These are phyloP conservation scores for Kodamaea derodonti DNA, from an alignment of 1,139 yeast genomes.

Conservation along the genomic window DNA sequence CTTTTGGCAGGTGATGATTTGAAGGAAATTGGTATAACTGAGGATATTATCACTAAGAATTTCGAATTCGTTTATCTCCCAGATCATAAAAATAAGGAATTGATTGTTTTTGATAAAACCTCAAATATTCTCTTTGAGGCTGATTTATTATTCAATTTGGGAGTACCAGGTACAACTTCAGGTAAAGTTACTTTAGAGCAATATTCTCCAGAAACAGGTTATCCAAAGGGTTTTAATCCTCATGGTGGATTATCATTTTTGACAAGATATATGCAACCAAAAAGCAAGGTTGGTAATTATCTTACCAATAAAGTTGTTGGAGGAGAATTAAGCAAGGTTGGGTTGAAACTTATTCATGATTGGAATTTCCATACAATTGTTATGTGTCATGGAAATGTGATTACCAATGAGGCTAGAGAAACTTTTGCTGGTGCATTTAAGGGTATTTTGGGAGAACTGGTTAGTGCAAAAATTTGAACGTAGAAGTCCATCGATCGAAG, in stretches of 20 bases:
- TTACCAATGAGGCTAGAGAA: slow-evolving; percentile 18
- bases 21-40: slow-evolving; percentile 25
- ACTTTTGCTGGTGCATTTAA: slow-evolving; percentile 17
- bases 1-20: slow-evolving; percentile 19
- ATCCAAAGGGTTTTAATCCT: slow-evolving; percentile 27
- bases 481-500: too few relatives aligned
- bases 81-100: slow-evolving; percentile 51
- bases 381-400: slow-evolving; percentile 24
- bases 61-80: slow-evolving; percentile 57
- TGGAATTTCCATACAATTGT: slow-evolving; percentile 23
- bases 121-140: slow-evolving; percentile 51
- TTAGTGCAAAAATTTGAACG: too few relatives aligned
- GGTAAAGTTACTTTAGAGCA: slow-evolving; percentile 23
- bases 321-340: slow-evolving; percentile 11
- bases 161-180: slow-evolving; percentile 13
- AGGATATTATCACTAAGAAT: slow-evolving; percentile 27
- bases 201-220: slow-evolving; percentile 44
- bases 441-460: too few relatives aligned
- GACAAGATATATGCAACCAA: slow-evolving; percentile 37
- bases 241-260: slow-evolving; percentile 37
- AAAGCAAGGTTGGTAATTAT: slow-evolving; percentile 24
- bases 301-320: slow-evolving; percentile 25
- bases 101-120: slow-evolving; percentile 45
- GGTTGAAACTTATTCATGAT: slow-evolving; percentile 16
- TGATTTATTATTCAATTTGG: slow-evolving; percentile 53